phyloP scores from a whole-genome alignment of 176 grass and related monocot species.

The Coix lacrymajobi region DNA sequence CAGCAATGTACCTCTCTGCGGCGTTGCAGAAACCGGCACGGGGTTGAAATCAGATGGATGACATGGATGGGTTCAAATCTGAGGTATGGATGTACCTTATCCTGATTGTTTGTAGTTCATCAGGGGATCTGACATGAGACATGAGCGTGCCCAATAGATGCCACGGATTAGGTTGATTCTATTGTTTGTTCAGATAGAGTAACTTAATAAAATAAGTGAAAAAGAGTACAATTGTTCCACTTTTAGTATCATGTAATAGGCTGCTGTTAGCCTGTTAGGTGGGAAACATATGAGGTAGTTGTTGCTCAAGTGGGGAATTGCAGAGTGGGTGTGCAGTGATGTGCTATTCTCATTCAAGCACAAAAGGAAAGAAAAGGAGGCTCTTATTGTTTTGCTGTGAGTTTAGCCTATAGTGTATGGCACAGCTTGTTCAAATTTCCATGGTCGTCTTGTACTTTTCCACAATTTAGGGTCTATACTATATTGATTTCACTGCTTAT shows the following conservation, averaged over 20 bases:
- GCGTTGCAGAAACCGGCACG: slow-evolving; percentile 68
- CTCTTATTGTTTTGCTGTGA: neutral
- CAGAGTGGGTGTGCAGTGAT: slow-evolving; percentile 9
- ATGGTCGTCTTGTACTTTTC: neutral
- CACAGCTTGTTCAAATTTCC: neutral
- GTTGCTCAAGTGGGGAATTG: neutral
- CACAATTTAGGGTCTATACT: neutral
- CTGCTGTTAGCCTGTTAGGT: neutral
- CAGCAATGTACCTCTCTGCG: slow-evolving; percentile 53
- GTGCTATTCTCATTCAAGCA: slow-evolving; percentile 10
- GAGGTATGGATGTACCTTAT: slow-evolving; percentile 30
- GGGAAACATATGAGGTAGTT: neutral
- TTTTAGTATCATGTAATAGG: slow-evolving; percentile 4
- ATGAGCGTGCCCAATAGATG: slow-evolving; percentile 15
- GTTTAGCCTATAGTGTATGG: neutral
- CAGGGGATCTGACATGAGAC: slow-evolving; percentile 3
- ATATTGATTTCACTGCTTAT: neutral
- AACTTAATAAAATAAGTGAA: slow-evolving; percentile 20
- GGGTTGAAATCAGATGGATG: slow-evolving; percentile 15
- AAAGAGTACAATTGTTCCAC: slow-evolving; percentile 1
- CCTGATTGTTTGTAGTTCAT: slow-evolving; percentile 10
- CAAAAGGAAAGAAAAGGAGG: neutral
- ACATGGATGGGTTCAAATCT: slow-evolving; percentile 10
- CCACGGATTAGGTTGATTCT: slow-evolving; percentile 17
- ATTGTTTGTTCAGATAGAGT: slow-evolving; percentile 20